phyloP scores from a whole-genome alignment of 78 protist species.

The Cavenderia fasciculata region DNA sequence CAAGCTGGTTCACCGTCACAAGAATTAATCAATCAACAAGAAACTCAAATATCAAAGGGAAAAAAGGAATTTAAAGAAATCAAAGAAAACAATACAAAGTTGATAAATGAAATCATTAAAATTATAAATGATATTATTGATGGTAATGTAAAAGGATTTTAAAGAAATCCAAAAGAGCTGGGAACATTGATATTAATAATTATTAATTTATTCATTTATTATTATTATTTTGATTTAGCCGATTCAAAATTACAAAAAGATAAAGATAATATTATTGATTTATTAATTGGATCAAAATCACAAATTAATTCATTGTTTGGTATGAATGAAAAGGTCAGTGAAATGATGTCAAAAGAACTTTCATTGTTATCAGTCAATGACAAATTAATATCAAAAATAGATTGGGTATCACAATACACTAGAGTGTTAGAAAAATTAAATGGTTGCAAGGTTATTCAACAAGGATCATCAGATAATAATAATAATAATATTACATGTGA shows the following conservation, averaged over 20 bases:
- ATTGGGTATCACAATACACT: neutral
- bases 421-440: neutral
- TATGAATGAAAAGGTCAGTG: neutral
- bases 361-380: neutral
- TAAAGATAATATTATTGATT: neutral
- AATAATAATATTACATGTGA: no score
- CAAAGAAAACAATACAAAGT: conserved; percentile 22
- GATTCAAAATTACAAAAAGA: neutral
- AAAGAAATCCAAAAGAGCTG: no score
- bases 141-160: conserved; percentile 1
- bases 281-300: neutral
- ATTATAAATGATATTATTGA: neutral
- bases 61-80: conserved; percentile 58
- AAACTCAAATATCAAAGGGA: neutral
- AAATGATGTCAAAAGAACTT: neutral
- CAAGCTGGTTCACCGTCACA: conserved; percentile 26
- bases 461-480: no score
- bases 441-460: no score
- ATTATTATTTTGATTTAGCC: neutral
- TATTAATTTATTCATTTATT: neutral
- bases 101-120: neutral
- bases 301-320: neutral
- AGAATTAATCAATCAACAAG: neutral
- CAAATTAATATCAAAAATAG: neutral
- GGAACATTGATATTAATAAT: neutral